Conservation (phyloP, 495 filamentous ascomycete genomes). For the Margaritispora aquatica region DNA sequence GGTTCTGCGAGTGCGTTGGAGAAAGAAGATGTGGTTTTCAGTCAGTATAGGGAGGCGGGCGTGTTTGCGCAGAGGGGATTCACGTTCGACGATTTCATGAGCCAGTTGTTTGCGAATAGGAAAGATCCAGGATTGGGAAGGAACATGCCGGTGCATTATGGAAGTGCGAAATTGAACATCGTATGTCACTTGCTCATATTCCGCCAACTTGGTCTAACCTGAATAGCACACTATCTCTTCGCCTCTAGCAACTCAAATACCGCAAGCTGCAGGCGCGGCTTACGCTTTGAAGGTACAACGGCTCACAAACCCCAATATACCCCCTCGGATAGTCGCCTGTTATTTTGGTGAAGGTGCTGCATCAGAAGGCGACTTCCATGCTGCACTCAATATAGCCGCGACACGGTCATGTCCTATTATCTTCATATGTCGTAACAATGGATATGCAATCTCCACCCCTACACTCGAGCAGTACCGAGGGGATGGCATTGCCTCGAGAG, state of each 20-base stretch:
- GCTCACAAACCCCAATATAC: conserved; percentile 58
- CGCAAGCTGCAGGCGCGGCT: conserved; percentile 87
- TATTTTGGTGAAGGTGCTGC: conserved; percentile 99
- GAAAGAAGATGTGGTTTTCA: conserved; percentile 85
- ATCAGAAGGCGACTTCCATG: conserved; percentile 96
- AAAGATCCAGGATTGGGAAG: conserved; percentile 77
- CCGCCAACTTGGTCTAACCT: background rate
- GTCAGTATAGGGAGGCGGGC: conserved; percentile 91
- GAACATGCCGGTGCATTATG: conserved; percentile 98
- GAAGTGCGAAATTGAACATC: conserved; percentile 72
- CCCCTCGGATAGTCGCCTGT: conserved; percentile 70
- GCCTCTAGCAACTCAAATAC: conserved; percentile 89
- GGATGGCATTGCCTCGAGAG: conserved; percentile 91
- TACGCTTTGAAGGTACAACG: conserved; percentile 89
- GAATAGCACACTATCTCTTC: conserved; percentile 86
- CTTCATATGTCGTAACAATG: conserved; percentile 97
- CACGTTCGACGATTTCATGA: conserved; percentile 84
- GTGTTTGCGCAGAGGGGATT: conserved; percentile 89
- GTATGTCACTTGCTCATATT: conserved; percentile 37
- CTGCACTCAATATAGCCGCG: conserved; percentile 91
- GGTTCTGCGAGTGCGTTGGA: conserved; percentile 76
- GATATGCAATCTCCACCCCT: conserved; percentile 91
- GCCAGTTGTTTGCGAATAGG: conserved; percentile 84
- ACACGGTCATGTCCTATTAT: conserved; percentile 86
- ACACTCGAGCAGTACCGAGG: conserved; percentile 95